phyloP scores from a whole-genome alignment of 306 rosid species.

The Trifolium repens region DNA sequence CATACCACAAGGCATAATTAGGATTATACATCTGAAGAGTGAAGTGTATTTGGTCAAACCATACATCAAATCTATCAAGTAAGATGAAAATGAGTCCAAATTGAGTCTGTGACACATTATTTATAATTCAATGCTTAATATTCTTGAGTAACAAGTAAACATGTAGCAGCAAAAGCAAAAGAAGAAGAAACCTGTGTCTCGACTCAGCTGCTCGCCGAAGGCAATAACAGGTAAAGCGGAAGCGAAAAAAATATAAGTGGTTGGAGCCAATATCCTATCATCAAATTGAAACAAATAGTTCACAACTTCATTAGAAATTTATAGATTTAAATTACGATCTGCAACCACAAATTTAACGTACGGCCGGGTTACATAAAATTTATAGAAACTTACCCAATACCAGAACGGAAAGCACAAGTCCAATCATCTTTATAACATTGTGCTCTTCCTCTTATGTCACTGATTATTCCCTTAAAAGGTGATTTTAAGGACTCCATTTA shows the following conservation, averaged over 20 bases:
- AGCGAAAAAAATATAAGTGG: conserved; percentile 64
- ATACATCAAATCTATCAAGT: no score
- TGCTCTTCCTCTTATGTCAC: conserved; percentile 63
- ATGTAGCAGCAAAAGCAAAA: neutral
- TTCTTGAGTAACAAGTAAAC: no score
- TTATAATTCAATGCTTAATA: no score
- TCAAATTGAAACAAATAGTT: neutral
- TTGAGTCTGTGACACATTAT: no score
- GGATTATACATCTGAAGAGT: no score
- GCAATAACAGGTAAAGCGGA: conserved; percentile 76
- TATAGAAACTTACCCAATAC: conserved; percentile 57
- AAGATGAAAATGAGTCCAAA: no score
- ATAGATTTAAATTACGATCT: neutral
- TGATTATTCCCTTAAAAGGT: conserved; percentile 63
- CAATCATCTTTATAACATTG: conserved; percentile 69
- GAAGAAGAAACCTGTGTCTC: conserved; percentile 60
- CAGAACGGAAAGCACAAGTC: conserved; percentile 58
- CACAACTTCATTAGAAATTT: neutral
- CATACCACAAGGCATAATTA: no score
- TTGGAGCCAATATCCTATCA: conserved; percentile 66
- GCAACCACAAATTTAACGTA: neutral
- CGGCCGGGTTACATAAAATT: neutral
- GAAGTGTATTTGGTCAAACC: no score
- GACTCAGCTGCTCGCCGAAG: conserved; percentile 62
- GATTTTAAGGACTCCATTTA: conserved; percentile 56